These are phyloP conservation scores for Magnaporthiopsis rhizophila DNA, from an alignment of 2,329 filamentous ascomycete species.

Conservation along the genomic window DNA sequence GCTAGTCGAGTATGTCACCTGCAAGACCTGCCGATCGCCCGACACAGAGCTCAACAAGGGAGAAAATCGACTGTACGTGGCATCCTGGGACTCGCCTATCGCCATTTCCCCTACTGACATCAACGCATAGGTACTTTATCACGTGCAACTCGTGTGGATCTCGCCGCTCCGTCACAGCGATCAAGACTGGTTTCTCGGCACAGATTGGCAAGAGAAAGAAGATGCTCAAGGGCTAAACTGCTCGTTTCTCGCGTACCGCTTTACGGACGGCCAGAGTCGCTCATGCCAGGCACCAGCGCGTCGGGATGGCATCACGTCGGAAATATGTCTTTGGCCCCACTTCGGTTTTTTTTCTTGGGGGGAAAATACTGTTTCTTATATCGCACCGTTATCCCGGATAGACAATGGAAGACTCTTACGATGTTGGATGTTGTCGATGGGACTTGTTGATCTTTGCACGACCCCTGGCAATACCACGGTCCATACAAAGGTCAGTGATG, in stretches of 20 bases:
- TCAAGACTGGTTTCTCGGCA: conserved; percentile 99
- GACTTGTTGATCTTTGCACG: background rate
- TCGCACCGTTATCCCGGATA: background rate
- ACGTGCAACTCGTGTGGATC: conserved; percentile 58
- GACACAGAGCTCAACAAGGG: conserved; percentile 97
- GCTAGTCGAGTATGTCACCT: conserved; percentile 89
- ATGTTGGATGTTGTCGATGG: background rate
- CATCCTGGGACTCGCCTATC: background rate
- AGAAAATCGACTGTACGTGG: conserved; percentile 77
- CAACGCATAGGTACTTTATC: conserved; percentile 60
- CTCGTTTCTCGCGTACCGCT: background rate
- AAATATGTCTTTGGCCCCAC: background rate
- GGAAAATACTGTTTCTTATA: background rate
- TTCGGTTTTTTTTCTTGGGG: background rate
- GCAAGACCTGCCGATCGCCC: conserved; percentile 94
- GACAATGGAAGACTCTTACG: background rate
- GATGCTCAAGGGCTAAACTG: conserved; percentile 62
- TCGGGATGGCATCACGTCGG: background rate
- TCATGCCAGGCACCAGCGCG: background rate
- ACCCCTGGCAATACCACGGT: background rate
- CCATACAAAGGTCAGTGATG: background rate
- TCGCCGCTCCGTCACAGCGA: conserved; percentile 84
- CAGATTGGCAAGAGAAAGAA: conserved; percentile 98
- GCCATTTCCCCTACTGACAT: background rate
- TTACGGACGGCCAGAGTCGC: no score